These are phyloP conservation scores for Cladobotryum mycophilum DNA, from an alignment of 2,329 filamentous ascomycete genomes.

Conservation along the genomic window DNA sequence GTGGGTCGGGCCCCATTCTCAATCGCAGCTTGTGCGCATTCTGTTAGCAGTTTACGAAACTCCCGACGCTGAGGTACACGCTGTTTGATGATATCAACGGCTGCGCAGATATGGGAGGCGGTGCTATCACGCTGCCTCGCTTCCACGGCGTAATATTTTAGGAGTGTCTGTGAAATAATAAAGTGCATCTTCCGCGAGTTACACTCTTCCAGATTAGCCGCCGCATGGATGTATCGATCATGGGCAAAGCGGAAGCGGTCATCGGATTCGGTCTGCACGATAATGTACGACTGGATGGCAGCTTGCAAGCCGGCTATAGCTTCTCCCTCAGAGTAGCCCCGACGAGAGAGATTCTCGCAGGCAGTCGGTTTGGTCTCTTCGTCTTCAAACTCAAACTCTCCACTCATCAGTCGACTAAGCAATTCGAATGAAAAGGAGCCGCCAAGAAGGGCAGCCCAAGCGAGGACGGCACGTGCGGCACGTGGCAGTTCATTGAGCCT, in stretches of 20 bases:
- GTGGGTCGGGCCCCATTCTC: constrained; percentile 80
- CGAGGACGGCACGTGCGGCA: constrained; percentile 69
- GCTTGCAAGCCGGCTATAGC: constrained; percentile 74
- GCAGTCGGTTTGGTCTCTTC: constrained; percentile 26
- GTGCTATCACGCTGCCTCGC: constrained; percentile 62
- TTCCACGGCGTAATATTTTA: constrained; percentile 62
- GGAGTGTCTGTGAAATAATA: constrained; percentile 73
- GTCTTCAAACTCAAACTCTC: constrained; percentile 59
- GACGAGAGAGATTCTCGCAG: not conserved
- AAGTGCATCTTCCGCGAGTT: constrained; percentile 81
- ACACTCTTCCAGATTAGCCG: constrained; percentile 62
- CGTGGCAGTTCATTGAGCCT: constrained; percentile 69
- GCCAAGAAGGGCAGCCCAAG: constrained; percentile 81
- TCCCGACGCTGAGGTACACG: constrained; percentile 53
- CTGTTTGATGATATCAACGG: constrained; percentile 66
- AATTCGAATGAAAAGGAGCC: constrained; percentile 78
- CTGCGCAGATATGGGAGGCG: constrained; percentile 75
- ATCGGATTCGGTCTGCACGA: constrained; percentile 76
- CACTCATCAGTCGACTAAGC: constrained; percentile 68
- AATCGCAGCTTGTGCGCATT: constrained; percentile 70
- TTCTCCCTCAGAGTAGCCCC: constrained; percentile 54
- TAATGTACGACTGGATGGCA: constrained; percentile 71
- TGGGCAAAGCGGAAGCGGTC: constrained; percentile 85
- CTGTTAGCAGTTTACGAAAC: constrained; percentile 70
- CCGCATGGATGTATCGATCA: constrained; percentile 77